Percentiles rank a stretch among this genome's conserved stretches.
phyloP scores from a whole-genome alignment of 1,284 basidiomycete genomes.

The Chiua sp. region DNA sequence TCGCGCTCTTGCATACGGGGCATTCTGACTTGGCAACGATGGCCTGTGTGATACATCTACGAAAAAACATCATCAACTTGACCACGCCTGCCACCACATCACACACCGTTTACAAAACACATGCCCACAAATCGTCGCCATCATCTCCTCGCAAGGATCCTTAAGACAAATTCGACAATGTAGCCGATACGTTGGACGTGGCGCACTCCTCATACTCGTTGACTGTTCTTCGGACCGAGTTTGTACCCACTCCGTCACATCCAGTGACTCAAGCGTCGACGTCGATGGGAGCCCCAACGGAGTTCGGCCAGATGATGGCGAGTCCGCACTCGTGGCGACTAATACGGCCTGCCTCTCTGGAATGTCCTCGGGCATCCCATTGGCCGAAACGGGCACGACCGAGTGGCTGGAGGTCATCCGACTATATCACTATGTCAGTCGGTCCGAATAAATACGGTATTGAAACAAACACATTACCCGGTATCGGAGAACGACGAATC shows the following conservation, averaged over 20 bases:
- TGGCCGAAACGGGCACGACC: constrained; percentile 36
- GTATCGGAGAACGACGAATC: constrained; percentile 17
- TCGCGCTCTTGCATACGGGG: constrained; percentile 52
- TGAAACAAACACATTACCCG: constrained; percentile 16
- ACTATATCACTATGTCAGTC: constrained; percentile 5
- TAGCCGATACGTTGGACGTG: constrained; percentile 25
- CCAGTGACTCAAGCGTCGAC: constrained; percentile 23
- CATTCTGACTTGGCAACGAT: constrained; percentile 51
- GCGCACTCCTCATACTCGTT: background rate
- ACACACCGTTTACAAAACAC: constrained; percentile 59
- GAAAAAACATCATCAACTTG: background rate
- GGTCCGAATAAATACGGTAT: background rate
- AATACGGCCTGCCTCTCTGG: constrained; percentile 37
- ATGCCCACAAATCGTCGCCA: constrained; percentile 62
- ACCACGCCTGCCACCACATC: background rate
- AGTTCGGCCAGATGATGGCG: constrained; percentile 27
- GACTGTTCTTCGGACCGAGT: background rate
- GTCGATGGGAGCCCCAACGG: constrained; percentile 23
- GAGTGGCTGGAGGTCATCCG: constrained; percentile 23
- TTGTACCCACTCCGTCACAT: background rate
- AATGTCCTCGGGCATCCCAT: constrained; percentile 37
- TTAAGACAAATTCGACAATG: constrained; percentile 52
- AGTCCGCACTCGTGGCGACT: constrained; percentile 35
- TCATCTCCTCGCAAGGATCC: constrained; percentile 51
- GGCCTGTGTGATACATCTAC: constrained; percentile 54